These are phyloP conservation scores for Beauveria rudraprayagi DNA, from an alignment of 2,329 filamentous ascomycete genomes.

Conservation along the genomic window DNA sequence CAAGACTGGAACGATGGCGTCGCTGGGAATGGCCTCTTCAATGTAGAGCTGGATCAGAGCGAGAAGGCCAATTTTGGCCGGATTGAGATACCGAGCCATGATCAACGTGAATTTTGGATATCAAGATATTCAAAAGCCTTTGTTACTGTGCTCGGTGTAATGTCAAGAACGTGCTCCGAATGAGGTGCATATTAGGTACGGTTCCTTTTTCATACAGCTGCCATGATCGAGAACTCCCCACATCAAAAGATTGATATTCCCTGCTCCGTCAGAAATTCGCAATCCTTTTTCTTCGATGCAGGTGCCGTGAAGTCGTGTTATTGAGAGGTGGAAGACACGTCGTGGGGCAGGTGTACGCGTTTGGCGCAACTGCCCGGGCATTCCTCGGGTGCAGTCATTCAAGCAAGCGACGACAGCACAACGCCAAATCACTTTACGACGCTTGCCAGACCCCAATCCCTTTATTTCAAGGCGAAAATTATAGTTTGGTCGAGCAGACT, in stretches of 20 bases:
- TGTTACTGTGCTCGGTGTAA: neutral
- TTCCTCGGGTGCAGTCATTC: slow-evolving; percentile 7
- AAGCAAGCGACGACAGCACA: neutral
- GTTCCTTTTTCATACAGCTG: neutral
- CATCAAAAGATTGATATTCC: neutral
- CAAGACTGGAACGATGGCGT: slow-evolving; percentile 65
- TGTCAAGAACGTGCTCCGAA: neutral
- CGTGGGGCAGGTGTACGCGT: slow-evolving; percentile 12
- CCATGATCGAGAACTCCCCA: neutral
- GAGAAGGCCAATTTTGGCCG: slow-evolving; percentile 77
- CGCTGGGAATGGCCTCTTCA: slow-evolving; percentile 58
- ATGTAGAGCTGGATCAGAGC: slow-evolving; percentile 76
- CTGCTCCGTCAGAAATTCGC: neutral
- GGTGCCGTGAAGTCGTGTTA: neutral
- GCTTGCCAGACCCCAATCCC: neutral
- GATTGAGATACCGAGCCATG: slow-evolving; percentile 82
- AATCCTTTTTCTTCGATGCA: neutral
- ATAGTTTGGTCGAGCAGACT: too few relatives aligned
- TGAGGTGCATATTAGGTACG: neutral
- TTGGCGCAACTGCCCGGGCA: slow-evolving; percentile 8
- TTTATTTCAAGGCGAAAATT: neutral
- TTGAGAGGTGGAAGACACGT: neutral
- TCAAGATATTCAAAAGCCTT: neutral
- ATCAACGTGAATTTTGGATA: neutral
- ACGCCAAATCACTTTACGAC: neutral